Evolutionary conservation across 768 basidiomycete genomes (phyloP), one percentile per base, ranked within the genome.

Genomic region (Boletus reticulatus): DNA sequence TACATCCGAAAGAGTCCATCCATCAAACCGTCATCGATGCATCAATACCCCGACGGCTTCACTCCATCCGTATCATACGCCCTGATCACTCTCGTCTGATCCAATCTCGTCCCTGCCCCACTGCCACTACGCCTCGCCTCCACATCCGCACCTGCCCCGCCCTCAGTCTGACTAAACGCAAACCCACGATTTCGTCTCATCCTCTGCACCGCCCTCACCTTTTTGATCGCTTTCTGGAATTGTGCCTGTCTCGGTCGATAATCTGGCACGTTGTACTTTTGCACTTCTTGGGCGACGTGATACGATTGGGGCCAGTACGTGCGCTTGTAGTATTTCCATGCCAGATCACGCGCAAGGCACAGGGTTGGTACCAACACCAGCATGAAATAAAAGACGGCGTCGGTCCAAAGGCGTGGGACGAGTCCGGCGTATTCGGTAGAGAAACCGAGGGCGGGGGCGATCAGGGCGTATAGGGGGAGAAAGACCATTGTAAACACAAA

Each of bases 181-280:
- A 98, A 99, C 4, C 97, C 97, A 46, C 97, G 86, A 59, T 93
- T 97, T 53, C 92, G 82, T 14, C 97, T 88, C 90, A 98, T 93
- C 34, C 97, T 85, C 69, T 99, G 97, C 3, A 94, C 92, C 0
- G 97, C 97, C n/a, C 97, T 85, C 13, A 99, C 97, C 72, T 99
- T 99, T 74, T 98, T 98, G 80, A 99, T 99, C 16, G 97, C 97
- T 70, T 98, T 97, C 73, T 98, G 94, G 76, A 97, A 97, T 88
- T 98, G 97, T 73, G 97, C 97, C 73, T 98, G 96, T 54, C 97
- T 81, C 4, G 97, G 97, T 41, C 97, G 81, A 70, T 98, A 99
- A 66, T 96, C 94, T 4, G 93, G 94, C 53, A 97, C 87, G 72
- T 97, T 96, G 78, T 95, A 98, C 75, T 97, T 98, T 75, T 98